Evolutionary conservation across 345 rosid species (phyloP).

Genomic region (Orychophragmus violaceus): DNA sequence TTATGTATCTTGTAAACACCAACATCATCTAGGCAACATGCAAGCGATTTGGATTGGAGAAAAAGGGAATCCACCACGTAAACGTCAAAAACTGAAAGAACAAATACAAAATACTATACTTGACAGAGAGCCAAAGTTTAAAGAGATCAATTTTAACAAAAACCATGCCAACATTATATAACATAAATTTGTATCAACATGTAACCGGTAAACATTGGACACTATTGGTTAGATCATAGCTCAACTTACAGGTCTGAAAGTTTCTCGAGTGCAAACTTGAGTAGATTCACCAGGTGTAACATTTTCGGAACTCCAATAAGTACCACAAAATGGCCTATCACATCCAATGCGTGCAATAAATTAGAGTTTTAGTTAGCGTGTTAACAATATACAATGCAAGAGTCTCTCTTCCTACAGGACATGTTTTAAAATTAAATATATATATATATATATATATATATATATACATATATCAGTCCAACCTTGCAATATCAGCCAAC

Average conservation of each 20-base stretch:
- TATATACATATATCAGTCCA: neutral
- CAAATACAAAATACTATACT: neutral
- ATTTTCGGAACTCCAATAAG: constrained; percentile 68
- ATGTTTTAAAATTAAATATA: neutral
- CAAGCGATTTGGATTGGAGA: too few relatives aligned
- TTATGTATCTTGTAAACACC: too few relatives aligned
- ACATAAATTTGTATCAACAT: neutral
- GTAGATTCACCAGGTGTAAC: constrained; percentile 36
- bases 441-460: too few relatives aligned
- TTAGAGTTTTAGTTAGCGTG: neutral
- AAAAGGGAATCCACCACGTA: too few relatives aligned
- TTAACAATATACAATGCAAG: neutral
- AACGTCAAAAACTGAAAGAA: too few relatives aligned
- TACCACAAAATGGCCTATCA: constrained; percentile 78
- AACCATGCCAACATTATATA: neutral
- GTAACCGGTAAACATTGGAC: neutral
- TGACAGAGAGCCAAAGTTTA: neutral
- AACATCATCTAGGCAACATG: too few relatives aligned
- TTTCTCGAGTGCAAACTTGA: constrained; percentile 48
- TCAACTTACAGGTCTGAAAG: constrained; percentile 57
- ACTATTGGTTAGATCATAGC: neutral
- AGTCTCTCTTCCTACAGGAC: neutral
- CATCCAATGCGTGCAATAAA: constrained; percentile 73
- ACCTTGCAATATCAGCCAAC: neutral
- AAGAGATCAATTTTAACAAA: neutral